Percentiles rank a stretch among this genome's conserved stretches.
phyloP scores from a whole-genome alignment of 768 basidiomycete genomes.

The Calocybe indica region DNA sequence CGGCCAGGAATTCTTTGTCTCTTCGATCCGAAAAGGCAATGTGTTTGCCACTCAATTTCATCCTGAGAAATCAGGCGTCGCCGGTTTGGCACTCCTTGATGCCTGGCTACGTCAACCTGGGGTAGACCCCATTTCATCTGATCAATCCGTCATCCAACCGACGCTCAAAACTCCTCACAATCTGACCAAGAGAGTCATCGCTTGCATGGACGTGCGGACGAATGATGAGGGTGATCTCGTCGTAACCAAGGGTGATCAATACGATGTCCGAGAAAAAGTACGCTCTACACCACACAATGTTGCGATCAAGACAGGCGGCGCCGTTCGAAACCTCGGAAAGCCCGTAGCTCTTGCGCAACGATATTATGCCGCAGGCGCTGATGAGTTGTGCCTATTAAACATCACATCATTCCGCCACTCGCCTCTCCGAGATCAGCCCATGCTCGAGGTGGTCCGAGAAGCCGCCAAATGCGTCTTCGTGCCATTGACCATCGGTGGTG shows the following conservation, averaged over 20 bases:
- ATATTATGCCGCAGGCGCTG: slow-evolving; percentile 86
- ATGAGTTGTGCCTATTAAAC: slow-evolving; percentile 96
- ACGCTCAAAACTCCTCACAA: slow-evolving; percentile 47
- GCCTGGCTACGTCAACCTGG: slow-evolving; percentile 69
- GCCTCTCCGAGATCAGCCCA: slow-evolving; percentile 93
- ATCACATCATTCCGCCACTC: slow-evolving; percentile 99
- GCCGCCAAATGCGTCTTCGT: slow-evolving; percentile 91
- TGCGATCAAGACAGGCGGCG: slow-evolving; percentile 49
- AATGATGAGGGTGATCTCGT: slow-evolving; percentile 97
- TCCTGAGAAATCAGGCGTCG: slow-evolving; percentile 92
- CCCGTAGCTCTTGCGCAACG: slow-evolving; percentile 85
- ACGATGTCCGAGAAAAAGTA: slow-evolving; percentile 88
- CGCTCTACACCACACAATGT: slow-evolving; percentile 15
- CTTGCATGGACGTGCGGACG: slow-evolving; percentile 95
- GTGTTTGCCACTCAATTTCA: slow-evolving; percentile 96
- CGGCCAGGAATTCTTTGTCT: slow-evolving; percentile 88
- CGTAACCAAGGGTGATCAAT: slow-evolving; percentile 99
- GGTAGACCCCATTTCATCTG: slow-evolving; percentile 24
- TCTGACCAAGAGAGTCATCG: slow-evolving; percentile 91
- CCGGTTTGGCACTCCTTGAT: slow-evolving; percentile 76
- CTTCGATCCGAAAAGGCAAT: slow-evolving; percentile 75
- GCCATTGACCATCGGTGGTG: slow-evolving; percentile 97
- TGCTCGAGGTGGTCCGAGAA: slow-evolving; percentile 91
- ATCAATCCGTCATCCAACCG: slow-evolving; percentile 24
- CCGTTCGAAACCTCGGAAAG: slow-evolving; percentile 95